These are phyloP conservation scores for Russula virescens DNA, from an alignment of 768 basidiomycete genomes.

Conservation along the genomic window DNA sequence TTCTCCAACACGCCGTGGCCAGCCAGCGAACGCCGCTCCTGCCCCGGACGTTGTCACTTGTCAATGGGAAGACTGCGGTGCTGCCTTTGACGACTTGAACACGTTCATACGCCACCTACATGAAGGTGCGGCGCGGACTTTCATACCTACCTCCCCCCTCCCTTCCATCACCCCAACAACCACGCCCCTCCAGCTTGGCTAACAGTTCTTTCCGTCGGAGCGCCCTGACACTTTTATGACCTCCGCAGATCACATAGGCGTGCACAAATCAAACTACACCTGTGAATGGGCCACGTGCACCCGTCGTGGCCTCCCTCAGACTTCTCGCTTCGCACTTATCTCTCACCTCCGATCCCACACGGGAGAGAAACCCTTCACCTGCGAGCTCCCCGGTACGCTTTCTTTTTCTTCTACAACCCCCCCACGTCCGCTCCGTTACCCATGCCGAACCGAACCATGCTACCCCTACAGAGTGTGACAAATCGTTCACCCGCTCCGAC, in stretches of 20 bases:
- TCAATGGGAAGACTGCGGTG: constrained; percentile 78
- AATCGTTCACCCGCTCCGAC: constrained; percentile 91
- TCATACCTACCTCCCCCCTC: neutral
- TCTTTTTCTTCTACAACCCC: neutral
- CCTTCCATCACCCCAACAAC: no score
- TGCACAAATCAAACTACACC: constrained; percentile 77
- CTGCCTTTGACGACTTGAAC: constrained; percentile 65
- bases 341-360: constrained; percentile 91
- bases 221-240: constrained; percentile 21
- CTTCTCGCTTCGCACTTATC: constrained; percentile 83
- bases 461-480: constrained; percentile 74
- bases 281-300: constrained; percentile 87
- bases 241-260: constrained; percentile 67
- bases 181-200: neutral
- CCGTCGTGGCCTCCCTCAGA: constrained; percentile 76
- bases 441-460: neutral
- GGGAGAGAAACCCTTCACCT: constrained; percentile 90
- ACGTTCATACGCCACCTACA: constrained; percentile 82
- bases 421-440: neutral
- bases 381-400: constrained; percentile 65
- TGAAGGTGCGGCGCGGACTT: constrained; percentile 46
- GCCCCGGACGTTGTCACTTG: constrained; percentile 60
- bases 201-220: neutral
- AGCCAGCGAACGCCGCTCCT: constrained; percentile 22
- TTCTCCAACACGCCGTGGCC: constrained; percentile 33